Evolutionary conservation across 1,139 yeast genomes (phyloP).

Genomic region (Saccharomycopsis crataegensis): DNA sequence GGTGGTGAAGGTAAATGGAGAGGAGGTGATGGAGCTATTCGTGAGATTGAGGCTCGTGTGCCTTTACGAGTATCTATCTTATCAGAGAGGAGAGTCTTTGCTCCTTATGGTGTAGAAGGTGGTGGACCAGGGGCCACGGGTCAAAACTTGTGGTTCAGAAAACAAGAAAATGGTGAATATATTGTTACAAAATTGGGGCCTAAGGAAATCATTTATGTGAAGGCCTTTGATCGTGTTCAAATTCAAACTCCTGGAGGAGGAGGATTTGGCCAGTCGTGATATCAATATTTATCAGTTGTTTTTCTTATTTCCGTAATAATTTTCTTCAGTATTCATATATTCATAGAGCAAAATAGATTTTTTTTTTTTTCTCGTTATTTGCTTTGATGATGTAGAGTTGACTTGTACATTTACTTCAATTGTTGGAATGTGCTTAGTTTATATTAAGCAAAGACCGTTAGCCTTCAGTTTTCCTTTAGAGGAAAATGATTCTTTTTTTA

Average conservation of each 20-base stretch:
- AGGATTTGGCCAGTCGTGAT: slow-evolving; percentile 33
- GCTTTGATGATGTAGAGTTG: too few relatives aligned
- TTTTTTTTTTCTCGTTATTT: too few relatives aligned
- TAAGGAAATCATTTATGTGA: slow-evolving; percentile 52
- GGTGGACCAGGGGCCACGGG: slow-evolving; percentile 56
- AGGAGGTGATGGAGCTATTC: slow-evolving; percentile 58
- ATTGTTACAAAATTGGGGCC: slow-evolving; percentile 31
- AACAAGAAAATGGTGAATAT: not conserved
- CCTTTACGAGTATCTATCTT: slow-evolving; percentile 50
- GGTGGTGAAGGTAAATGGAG: slow-evolving; percentile 49
- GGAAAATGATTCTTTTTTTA: too few relatives aligned
- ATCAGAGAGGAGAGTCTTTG: slow-evolving; percentile 50
- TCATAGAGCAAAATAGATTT: too few relatives aligned
- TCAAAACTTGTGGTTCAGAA: slow-evolving; percentile 31
- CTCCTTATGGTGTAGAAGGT: slow-evolving; percentile 55
- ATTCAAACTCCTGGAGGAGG: slow-evolving; percentile 51
- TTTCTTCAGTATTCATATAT: too few relatives aligned
- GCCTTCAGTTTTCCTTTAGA: too few relatives aligned
- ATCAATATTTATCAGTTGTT: too few relatives aligned
- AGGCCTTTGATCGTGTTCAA: slow-evolving; percentile 47
- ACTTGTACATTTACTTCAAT: too few relatives aligned
- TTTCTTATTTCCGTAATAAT: too few relatives aligned
- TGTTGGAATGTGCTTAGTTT: too few relatives aligned
- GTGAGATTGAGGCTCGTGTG: slow-evolving; percentile 51
- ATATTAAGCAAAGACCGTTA: too few relatives aligned